Percentiles rank a stretch among this genome's conserved stretches.
phyloP scores from a whole-genome alignment of 1,284 basidiomycete species.

The Ustilago hordei region DNA sequence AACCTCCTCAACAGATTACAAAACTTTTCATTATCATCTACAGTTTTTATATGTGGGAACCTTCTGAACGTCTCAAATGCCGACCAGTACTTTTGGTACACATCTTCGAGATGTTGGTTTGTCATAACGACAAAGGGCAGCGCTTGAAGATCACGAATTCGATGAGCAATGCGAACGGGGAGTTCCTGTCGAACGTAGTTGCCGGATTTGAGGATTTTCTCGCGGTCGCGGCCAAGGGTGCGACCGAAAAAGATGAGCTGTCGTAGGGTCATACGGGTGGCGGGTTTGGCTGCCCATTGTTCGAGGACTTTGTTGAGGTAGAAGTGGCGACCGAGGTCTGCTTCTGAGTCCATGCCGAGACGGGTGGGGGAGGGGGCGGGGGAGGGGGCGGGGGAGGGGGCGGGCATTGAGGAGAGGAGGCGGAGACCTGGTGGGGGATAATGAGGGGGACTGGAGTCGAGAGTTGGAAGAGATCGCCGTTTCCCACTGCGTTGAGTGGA shows the following conservation, averaged over 20 bases:
- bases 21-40: constrained; percentile 83
- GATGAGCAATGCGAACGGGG: constrained; percentile 86
- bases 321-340: constrained; percentile 74
- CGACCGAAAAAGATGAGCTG: constrained; percentile 77
- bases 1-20: constrained; percentile 78
- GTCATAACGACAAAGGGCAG: constrained; percentile 89
- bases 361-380: constrained; percentile 11
- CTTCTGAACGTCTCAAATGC: constrained; percentile 75
- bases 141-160: constrained; percentile 85
- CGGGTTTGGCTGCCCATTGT: constrained; percentile 80
- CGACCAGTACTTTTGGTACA: constrained; percentile 77
- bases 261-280: constrained; percentile 80
- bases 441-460: background rate
- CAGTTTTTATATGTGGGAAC: constrained; percentile 79
- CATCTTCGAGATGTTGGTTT: constrained; percentile 83
- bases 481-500: no score
- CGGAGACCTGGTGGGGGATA: constrained; percentile 21
- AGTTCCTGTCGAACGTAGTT: constrained; percentile 90
- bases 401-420: constrained; percentile 1
- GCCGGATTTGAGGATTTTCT: constrained; percentile 73
- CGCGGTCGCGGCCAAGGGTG: constrained; percentile 52
- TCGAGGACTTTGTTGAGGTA: constrained; percentile 88
- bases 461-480: background rate
- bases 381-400: constrained; percentile 2
- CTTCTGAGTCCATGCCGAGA: constrained; percentile 37